Percentiles rank a stretch among this genome's conserved stretches.
phyloP scores from a whole-genome alignment of 306 rosid genomes.

The Cicer judaicum region DNA sequence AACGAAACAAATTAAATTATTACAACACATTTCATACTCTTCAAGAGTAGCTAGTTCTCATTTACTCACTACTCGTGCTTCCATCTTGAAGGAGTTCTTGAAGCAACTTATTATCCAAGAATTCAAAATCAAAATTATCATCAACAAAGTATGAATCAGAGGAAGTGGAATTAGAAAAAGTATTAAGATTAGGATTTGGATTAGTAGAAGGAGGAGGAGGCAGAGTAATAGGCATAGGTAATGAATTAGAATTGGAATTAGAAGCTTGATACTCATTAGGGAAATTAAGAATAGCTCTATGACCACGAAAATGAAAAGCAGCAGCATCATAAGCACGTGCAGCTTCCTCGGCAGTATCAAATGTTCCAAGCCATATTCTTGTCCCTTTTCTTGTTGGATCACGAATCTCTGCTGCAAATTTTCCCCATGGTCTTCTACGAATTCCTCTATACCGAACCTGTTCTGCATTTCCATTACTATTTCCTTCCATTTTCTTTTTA shows the following conservation, averaged over 20 bases:
- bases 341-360: constrained; percentile 82
- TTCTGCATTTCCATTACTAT: constrained; percentile 34
- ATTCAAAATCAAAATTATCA: constrained; percentile 63
- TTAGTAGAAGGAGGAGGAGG: background rate
- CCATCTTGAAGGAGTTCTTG: constrained; percentile 73
- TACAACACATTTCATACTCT: background rate
- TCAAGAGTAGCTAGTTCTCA: background rate
- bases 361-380: constrained; percentile 86
- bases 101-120: constrained; percentile 65
- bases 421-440: constrained; percentile 90
- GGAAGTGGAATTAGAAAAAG: background rate
- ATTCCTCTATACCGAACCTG: constrained; percentile 69
- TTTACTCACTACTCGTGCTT: background rate
- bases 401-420: constrained; percentile 92
- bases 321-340: constrained; percentile 94
- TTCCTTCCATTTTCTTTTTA: constrained; percentile 51
- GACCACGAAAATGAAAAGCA: constrained; percentile 82
- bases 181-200: background rate
- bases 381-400: constrained; percentile 87
- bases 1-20: background rate
- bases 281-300: constrained; percentile 82
- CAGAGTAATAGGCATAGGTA: constrained; percentile 34
- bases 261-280: constrained; percentile 69
- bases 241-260: constrained; percentile 32
- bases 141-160: constrained; percentile 39